Conservation (phyloP, 805 yeast species). For the Candida namnaoensis region DNA sequence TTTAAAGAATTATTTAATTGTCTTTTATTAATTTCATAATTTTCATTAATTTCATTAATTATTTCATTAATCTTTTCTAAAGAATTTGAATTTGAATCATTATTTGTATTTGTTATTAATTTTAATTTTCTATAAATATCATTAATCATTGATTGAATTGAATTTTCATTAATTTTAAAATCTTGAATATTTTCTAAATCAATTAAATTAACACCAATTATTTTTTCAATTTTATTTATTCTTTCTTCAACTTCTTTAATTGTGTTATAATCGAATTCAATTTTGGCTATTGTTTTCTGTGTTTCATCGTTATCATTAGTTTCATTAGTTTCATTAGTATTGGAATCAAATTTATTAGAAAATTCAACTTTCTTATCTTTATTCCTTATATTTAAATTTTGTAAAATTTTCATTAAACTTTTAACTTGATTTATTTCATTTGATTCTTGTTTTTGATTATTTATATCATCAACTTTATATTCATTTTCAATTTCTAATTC, state of each 20-base stretch:
- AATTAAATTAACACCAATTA: slow-evolving; percentile 5
- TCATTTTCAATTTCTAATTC: slow-evolving; percentile 22
- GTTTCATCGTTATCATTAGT: too few relatives aligned
- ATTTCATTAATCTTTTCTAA: slow-evolving; percentile 11
- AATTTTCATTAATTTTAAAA: background rate
- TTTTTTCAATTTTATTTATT: slow-evolving; percentile 8
- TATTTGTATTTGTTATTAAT: slow-evolving; percentile 11
- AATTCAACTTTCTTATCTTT: slow-evolving; percentile 1
- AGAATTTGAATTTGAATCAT: slow-evolving; percentile 9
- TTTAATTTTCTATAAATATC: slow-evolving; percentile 19
- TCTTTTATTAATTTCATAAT: slow-evolving; percentile 14
- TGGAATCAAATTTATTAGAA: too few relatives aligned
- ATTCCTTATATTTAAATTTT: background rate
- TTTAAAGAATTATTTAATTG: background rate
- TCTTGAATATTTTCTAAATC: slow-evolving; percentile 3
- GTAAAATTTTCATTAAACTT: background rate
- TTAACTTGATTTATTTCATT: background rate
- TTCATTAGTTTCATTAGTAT: too few relatives aligned
- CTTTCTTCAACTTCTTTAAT: slow-evolving; percentile 6
- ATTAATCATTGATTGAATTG: slow-evolving; percentile 18
- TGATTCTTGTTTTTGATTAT: background rate
- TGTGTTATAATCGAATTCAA: background rate
- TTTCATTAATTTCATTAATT: slow-evolving; percentile 16
- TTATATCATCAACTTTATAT: too few relatives aligned
- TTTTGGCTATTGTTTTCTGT: too few relatives aligned